Evolutionary conservation across 306 rosid species (phyloP), one percentile per base, ranked within the genome.

Genomic region (Cicer yamashitae): DNA sequence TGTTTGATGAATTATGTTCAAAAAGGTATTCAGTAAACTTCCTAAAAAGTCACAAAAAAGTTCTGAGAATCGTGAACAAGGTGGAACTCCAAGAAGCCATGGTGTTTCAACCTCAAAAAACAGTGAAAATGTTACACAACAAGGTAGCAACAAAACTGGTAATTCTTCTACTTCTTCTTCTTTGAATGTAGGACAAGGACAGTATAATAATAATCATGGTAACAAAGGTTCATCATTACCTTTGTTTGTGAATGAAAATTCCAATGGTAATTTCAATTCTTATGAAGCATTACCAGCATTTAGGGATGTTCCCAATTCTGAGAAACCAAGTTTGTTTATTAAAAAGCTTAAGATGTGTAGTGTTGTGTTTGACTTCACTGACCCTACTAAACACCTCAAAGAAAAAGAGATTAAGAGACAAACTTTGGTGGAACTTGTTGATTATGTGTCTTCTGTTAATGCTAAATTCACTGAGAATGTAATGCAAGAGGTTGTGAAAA

Each of bases 341-440:
- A 85, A 79, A 64, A 92, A 92, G 69, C 83, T 92, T 46, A 86
- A 76, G 70, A 52, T 88, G 83, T 92, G 97, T 59, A 65, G 91
- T 72, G 88, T 87, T 68, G 76, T 88, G 59, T 89, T 89, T 82
- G 97, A 92, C 80, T 92, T 88, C 82, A 84, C 82, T 10, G 97
- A 89, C 84, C 91, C 90, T 9, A 62, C 93, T 1, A 88, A 82
- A 80, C 79, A 92, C 63, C 79, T 89, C 52, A 89, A 88, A 62
- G 96, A 92, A 53, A 92, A 89, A 77, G 97, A 92, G 84, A 73
- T 92, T 78, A 88, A 91, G 76, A 45, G 90, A 10, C 91, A 84
- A 60, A 76, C 96, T 25, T 85, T 89, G 87, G 82, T 87, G 74
- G 97, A 89, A 66, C 77, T 89, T 13, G 90, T 92, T 85, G 96